Base-by-base conservation (phyloP, 2,329 filamentous ascomycete genomes). In the Sclerotinia nivalis region DNA sequence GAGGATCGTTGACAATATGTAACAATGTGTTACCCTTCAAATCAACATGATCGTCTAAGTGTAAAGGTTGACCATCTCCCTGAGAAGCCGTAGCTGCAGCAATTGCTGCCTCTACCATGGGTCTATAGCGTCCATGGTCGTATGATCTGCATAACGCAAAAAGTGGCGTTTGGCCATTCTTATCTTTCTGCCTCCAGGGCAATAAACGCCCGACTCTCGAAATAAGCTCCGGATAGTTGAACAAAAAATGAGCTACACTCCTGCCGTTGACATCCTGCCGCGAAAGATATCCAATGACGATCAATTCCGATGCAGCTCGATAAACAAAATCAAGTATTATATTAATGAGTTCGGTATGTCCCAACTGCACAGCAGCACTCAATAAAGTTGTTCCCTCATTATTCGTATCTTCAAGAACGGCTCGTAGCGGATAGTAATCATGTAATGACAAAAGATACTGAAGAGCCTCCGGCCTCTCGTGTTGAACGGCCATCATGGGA, bases 81-180 rank as follows among this genome's bases (percentile, higher is more conserved):
- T 99, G 96, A 4, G 89, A 86, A 69, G 83, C 80, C 67, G 89
- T 90, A 2, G 96, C 93, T 58, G 91, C 88, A 45, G 88, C 84
- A 50, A 99, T 83, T 6, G 92, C 96, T 71, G 89, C 87, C 74
- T 92, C 89, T 0, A 99, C 92, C 96, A 99, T 98, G 60, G 85
- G 83, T 67, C 88, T 87, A 80, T 99, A 99, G 74, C 94, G 86
- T 1, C 89, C 86, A 79, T 99, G 93, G 77, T 99, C 96, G 77
- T 99, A 99, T 0, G 93, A 98, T 75, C 96, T 89, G 79, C 94
- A 98, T 0, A 98, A 84, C 2, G 96, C 96, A 79, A 99, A 98
- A 12, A 99, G 83, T 1, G 96, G 96, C n/a, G 96, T 99, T 80
- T 98, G 96, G 0, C 96, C 96, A 77, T 98, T 97, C 79, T 93